A percentile compares a stretch with the other conserved stretches of the same genome.
Conservation (phyloP, 1,284 basidiomycete species). For the Fereydounia khargensis region DNA sequence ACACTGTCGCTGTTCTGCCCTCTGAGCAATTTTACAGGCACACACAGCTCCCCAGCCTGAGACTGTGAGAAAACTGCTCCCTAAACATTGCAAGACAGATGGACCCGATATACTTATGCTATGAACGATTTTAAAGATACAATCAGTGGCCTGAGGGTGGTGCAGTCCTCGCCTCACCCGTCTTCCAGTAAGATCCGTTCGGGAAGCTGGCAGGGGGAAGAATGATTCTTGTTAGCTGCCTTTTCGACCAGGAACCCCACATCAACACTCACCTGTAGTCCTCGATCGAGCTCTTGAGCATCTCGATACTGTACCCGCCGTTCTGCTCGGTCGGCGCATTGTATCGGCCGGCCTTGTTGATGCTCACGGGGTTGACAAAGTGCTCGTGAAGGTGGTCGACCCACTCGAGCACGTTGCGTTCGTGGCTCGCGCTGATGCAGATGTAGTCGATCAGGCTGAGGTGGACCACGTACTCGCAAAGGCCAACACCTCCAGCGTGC, state of each 20-base stretch:
- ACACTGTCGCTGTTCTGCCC: too few relatives aligned
- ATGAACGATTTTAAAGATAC: too few relatives aligned
- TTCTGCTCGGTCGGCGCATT: conserved; percentile 67
- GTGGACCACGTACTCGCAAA: conserved; percentile 90
- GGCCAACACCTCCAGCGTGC: conserved; percentile 89
- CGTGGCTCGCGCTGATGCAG: conserved; percentile 82
- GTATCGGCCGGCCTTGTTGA: conserved; percentile 80
- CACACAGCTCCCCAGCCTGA: too few relatives aligned
- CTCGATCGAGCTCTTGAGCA: conserved; percentile 59
- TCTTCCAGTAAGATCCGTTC: conserved; percentile 60
- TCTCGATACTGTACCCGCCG: conserved; percentile 60
- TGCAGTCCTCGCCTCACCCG: conserved; percentile 17
- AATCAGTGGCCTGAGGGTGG: conserved; percentile 30
- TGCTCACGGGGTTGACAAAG: conserved; percentile 82
- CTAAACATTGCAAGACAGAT: too few relatives aligned
- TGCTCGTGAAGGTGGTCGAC: conserved; percentile 85
- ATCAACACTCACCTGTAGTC: conserved; percentile 56
- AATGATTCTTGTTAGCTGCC: too few relatives aligned
- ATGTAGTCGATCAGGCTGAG: conserved; percentile 73
- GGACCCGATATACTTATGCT: too few relatives aligned
- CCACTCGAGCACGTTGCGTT: conserved; percentile 81
- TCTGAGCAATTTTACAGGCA: too few relatives aligned
- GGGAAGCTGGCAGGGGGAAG: too few relatives aligned
- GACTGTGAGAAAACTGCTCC: too few relatives aligned
- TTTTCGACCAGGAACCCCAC: too few relatives aligned